phyloP scores from a whole-genome alignment of 306 rosid genomes.

The Gynostemma pentaphyllum region DNA sequence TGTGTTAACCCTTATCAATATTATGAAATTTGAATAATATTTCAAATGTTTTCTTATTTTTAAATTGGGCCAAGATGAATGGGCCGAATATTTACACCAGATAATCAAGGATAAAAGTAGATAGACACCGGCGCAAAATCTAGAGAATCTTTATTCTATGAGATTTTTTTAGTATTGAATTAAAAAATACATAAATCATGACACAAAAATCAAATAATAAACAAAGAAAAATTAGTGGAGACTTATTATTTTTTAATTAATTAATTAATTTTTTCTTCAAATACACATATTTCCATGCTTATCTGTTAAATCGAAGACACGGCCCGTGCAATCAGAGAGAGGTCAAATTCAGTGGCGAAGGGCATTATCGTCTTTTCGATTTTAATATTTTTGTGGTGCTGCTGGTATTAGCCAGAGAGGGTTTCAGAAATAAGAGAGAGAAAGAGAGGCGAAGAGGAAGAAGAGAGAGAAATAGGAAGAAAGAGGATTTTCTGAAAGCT shows the following conservation, averaged over 20 bases:
- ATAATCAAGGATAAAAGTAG: not conserved
- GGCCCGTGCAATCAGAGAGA: not conserved
- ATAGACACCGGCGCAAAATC: not conserved
- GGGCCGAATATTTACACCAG: not conserved
- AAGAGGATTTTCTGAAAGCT: not conserved
- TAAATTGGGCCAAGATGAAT: not conserved
- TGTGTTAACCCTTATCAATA: too few relatives aligned
- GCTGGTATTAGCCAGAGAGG: slow-evolving; percentile 29
- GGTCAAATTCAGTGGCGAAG: slow-evolving; percentile 88
- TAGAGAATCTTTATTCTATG: not conserved
- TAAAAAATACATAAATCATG: not conserved
- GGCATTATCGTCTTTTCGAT: slow-evolving; percentile 38
- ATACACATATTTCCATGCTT: not conserved
- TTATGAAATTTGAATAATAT: too few relatives aligned
- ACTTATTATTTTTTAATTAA: not conserved
- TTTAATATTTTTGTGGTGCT: slow-evolving; percentile 48
- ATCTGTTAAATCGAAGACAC: not conserved
- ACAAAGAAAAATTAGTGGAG: not conserved
- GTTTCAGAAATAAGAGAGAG: slow-evolving; percentile 26
- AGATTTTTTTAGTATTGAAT: not conserved
- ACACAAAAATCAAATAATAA: not conserved
- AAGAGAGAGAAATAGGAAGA: not conserved
- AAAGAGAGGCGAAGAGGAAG: not conserved
- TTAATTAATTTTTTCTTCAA: not conserved
- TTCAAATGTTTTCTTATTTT: not conserved